phyloP scores from a whole-genome alignment of 116 monocot species.

The Dioscorea cayenensis region DNA sequence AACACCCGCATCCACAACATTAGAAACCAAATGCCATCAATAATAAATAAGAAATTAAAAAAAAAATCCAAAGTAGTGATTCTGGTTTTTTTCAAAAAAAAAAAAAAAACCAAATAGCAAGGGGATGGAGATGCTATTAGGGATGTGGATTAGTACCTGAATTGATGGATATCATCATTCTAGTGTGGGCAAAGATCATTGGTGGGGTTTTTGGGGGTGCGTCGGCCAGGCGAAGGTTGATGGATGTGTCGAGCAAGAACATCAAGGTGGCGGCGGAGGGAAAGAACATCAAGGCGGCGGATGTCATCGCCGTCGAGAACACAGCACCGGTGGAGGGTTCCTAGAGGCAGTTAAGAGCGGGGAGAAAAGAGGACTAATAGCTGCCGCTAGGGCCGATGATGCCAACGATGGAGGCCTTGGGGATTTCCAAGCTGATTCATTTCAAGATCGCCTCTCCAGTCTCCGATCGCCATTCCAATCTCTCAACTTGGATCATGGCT shows the following conservation, averaged over 20 bases:
- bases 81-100: too few relatives aligned
- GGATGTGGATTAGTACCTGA: too few relatives aligned
- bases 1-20: too few relatives aligned
- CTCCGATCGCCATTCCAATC: constrained; percentile 29
- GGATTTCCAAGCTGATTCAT: constrained; percentile 54
- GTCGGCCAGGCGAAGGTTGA: too few relatives aligned
- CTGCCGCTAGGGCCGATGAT: constrained; percentile 90
- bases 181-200: too few relatives aligned
- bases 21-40: too few relatives aligned
- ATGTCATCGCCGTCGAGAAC: constrained; percentile 70
- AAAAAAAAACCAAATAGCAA: too few relatives aligned
- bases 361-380: constrained; percentile 83
- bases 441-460: constrained; percentile 43
- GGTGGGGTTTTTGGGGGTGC: too few relatives aligned
- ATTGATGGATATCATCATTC: too few relatives aligned
- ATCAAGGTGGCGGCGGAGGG: constrained; percentile 83
- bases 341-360: constrained; percentile 88
- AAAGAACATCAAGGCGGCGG: constrained; percentile 50
- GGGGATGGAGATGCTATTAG: too few relatives aligned
- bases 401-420: constrained; percentile 48
- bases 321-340: constrained; percentile 57
- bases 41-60: too few relatives aligned
- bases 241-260: constrained; percentile 32
- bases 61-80: too few relatives aligned
- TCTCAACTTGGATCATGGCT: constrained; percentile 35